A percentile compares a stretch with the other conserved stretches of the same genome.
Conservation (phyloP, 306 rosid species). For the Gastrolobium bilobum region DNA sequence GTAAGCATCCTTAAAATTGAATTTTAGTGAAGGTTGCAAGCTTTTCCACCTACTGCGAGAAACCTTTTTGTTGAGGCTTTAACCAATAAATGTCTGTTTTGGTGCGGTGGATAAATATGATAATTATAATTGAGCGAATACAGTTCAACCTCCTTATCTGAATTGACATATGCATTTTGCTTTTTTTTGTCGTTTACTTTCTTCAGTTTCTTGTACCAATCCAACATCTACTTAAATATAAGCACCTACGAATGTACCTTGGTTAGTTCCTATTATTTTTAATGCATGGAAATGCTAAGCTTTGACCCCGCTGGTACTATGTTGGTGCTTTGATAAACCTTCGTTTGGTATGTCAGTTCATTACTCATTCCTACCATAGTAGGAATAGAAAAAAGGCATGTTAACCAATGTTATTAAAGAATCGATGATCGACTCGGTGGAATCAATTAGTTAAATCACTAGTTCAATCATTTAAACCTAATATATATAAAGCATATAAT, state of each 20-base stretch:
- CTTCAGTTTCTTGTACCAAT: background rate
- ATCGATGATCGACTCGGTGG: no score
- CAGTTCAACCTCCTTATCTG: background rate
- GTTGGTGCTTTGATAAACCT: no score
- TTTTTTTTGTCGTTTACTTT: background rate
- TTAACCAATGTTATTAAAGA: no score
- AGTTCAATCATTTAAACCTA: no score
- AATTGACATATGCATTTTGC: background rate
- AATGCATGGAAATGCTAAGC: no score
- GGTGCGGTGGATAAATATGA: conserved; percentile 2
- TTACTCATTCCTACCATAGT: no score
- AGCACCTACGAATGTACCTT: background rate
- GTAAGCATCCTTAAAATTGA: background rate
- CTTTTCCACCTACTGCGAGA: background rate
- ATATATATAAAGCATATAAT: no score
- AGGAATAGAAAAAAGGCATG: no score
- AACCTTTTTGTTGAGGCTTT: background rate
- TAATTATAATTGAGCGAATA: background rate
- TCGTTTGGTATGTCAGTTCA: no score
- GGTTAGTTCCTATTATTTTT: no score
- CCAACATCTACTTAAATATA: background rate
- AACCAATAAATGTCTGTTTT: conserved; percentile 28
- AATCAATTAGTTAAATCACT: no score
- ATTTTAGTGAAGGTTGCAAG: background rate
- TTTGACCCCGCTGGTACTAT: no score